phyloP scores from a whole-genome alignment of 805 yeast genomes.

The Candida ulmi region DNA sequence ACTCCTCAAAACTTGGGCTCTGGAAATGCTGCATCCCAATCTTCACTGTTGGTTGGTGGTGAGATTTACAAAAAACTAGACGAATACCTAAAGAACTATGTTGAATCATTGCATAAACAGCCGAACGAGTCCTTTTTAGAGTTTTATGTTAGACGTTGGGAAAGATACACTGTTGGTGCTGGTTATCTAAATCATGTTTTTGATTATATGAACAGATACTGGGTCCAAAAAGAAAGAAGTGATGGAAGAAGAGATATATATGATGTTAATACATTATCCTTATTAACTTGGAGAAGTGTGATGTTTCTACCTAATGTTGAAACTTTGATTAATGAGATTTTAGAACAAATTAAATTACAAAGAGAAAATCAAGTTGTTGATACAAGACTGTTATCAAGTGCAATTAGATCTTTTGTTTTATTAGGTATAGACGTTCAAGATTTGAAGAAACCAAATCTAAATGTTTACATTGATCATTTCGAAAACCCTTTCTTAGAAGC shows the following conservation, averaged over 20 bases:
- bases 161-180: slow-evolving; percentile 85
- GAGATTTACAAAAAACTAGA: slow-evolving; percentile 76
- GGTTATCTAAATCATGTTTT: slow-evolving; percentile 87
- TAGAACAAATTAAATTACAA: slow-evolving; percentile 70
- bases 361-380: slow-evolving; percentile 74
- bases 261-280: slow-evolving; percentile 85
- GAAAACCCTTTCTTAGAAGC: slow-evolving; percentile 71
- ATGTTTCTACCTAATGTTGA: slow-evolving; percentile 67
- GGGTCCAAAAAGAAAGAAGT: slow-evolving; percentile 95
- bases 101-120: slow-evolving; percentile 42
- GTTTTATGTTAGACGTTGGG: slow-evolving; percentile 86
- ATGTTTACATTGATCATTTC: slow-evolving; percentile 75
- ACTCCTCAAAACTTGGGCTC: slow-evolving; percentile 31
- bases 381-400: slow-evolving; percentile 57
- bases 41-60: slow-evolving; percentile 68
- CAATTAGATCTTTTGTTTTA: slow-evolving; percentile 81
- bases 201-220: slow-evolving; percentile 92
- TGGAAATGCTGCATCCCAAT: slow-evolving; percentile 23
- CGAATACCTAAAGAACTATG: slow-evolving; percentile 57
- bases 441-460: slow-evolving; percentile 75
- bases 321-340: slow-evolving; percentile 59
- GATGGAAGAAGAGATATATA: slow-evolving; percentile 87
- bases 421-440: slow-evolving; percentile 90
- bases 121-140: slow-evolving; percentile 66
- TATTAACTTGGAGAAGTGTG: slow-evolving; percentile 81